A percentile compares a stretch with the other conserved stretches of the same genome.
These are phyloP conservation scores for Scenedesmus sp. DNA, from an alignment of 163 green algal species.

Conservation along the genomic window DNA sequence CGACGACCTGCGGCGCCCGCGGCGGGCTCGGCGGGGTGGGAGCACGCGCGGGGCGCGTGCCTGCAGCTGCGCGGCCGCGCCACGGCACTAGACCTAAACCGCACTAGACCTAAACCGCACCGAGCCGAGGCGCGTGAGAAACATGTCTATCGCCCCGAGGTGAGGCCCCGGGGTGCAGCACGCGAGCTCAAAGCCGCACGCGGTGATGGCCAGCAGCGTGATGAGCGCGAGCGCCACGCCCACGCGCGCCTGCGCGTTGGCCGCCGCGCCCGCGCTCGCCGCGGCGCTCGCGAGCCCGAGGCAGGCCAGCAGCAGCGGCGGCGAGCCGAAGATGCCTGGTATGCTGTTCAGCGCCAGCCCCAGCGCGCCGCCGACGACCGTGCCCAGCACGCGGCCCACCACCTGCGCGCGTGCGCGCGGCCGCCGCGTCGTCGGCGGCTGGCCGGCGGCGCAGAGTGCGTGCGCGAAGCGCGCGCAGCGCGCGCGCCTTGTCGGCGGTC, in stretches of 20 bases:
- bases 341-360: conserved; percentile 11
- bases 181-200: conserved; percentile 9
- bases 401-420: conserved; percentile 7
- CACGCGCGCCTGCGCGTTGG: not conserved
- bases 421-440: too few relatives aligned
- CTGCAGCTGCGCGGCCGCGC: too few relatives aligned
- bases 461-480: not conserved
- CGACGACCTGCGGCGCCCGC: conserved; percentile 25
- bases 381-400: conserved; percentile 21
- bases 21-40: too few relatives aligned
- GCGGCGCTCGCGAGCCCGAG: not conserved
- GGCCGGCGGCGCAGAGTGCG: too few relatives aligned
- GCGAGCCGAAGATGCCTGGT: not conserved
- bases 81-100: too few relatives aligned
- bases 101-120: too few relatives aligned
- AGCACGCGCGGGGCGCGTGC: too few relatives aligned
- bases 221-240: conserved; percentile 11
- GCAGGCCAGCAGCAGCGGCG: conserved; percentile 25
- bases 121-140: conserved; percentile 13
- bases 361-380: conserved; percentile 24
- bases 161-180: not conserved
- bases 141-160: not conserved
- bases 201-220: conserved; percentile 7
- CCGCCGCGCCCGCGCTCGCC: not conserved
- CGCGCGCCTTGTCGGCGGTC: conserved; percentile 16